phyloP scores from a whole-genome alignment of 225 moss, liverwort and hornwort genomes.

The Pleurozium schreberi region DNA sequence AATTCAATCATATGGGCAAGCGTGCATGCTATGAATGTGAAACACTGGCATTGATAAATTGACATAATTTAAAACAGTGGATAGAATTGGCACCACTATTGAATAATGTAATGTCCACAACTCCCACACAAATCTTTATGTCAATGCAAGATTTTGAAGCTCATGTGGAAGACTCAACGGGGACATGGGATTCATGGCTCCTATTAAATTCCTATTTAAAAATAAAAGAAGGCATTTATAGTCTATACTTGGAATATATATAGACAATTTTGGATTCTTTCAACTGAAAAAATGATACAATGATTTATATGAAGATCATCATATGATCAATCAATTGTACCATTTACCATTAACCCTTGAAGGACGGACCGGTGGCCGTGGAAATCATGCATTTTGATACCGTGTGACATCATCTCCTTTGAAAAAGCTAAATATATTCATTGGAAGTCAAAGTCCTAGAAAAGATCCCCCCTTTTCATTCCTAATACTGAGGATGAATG shows the following conservation, averaged over 20 bases:
- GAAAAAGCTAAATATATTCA: too few relatives aligned
- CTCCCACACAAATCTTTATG: accelerated
- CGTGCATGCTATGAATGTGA: too few relatives aligned
- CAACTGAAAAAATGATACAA: neutral
- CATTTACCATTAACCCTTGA: too few relatives aligned
- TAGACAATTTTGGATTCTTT: neutral
- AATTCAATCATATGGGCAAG: neutral
- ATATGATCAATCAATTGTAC: neutral
- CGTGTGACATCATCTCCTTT: too few relatives aligned
- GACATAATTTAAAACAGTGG: neutral
- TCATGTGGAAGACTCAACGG: neutral
- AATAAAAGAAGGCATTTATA: neutral
- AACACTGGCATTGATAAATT: accelerated
- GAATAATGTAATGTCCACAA: neutral
- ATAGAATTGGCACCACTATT: neutral
- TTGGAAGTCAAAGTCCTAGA: too few relatives aligned
- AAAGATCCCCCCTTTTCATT: too few relatives aligned
- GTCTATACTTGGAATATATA: neutral
- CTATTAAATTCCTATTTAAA: too few relatives aligned
- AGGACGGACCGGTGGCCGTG: too few relatives aligned
- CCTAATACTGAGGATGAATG: too few relatives aligned
- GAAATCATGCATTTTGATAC: too few relatives aligned
- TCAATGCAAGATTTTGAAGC: neutral
- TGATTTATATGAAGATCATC: neutral
- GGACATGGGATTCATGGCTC: neutral